Base-by-base conservation (phyloP, 345 rosid genomes). In the Bruguiera sexangula region DNA sequence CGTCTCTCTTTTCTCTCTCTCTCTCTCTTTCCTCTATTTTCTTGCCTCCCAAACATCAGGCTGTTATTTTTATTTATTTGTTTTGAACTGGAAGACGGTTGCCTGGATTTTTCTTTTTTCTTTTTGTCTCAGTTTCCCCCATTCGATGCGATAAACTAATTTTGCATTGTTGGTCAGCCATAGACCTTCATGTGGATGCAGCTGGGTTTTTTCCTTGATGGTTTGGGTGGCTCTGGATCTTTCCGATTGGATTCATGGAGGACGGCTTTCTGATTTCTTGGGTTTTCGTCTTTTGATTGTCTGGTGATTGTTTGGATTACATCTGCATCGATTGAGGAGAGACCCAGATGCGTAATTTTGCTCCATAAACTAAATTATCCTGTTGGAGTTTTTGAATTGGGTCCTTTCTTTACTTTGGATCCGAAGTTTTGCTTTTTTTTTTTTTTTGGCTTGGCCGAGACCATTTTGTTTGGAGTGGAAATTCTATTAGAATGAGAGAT, bases 221-320 rank as follows among this genome's bases (percentile, higher is more conserved):
- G 83, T 60, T 73, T 59, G 37, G 37, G 2, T 70, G 72, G 70
- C 57, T 68, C 37, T 76, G 59, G 78, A 73, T 77, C 65, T 37
- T 76, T 24, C 11, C 59, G 67, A 57, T 66, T 59, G 43, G 60
- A 43, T 67, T 71, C 65, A 36, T 68, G 75, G 64, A 27, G 58
- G 15, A 39, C 57, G 66, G 61, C 59, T 68, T 68, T 26, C 24
- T 34, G 70, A 57, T 29, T 58, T 76, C 75, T 62, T 43, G 50
- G 61, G 74, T 21, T 70, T 66, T 43, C 26, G 53, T 32, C 22
- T 69, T 72, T 81, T 66, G 81, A 63, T 70, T 31, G 29, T 60
- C 75, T 62, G 39, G 37, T 74, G 56, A n/a, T 63, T 80, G 53
- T 66, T 53, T 68, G 52, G 70, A 59, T 63, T 62, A 43, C 69